Evolutionary conservation across 176 grass and related monocot genomes (phyloP).

Genomic region (barley (Hordeum vulgare)): MorexV3_pseudomolecules_assembly NC_058523.1:483109311-483109810

Average conservation of each 20-base stretch:
- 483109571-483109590: slow-evolving; percentile 28
- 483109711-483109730: not conserved
- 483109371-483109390: too few relatives aligned
- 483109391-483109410: too few relatives aligned
- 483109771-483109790: not conserved
- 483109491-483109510: not conserved
- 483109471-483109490: too few relatives aligned
- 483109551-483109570: slow-evolving; percentile 17
- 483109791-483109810: not conserved
- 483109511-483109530: not conserved
- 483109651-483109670: not conserved
- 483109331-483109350: too few relatives aligned
- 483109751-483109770: not conserved
- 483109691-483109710: slow-evolving; percentile 26
- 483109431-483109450: not conserved
- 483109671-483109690: slow-evolving; percentile 22
- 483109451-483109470: not conserved
- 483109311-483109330: too few relatives aligned
- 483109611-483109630: slow-evolving; percentile 27
- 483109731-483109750: slow-evolving; percentile 40
- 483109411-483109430: too few relatives aligned
- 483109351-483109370: too few relatives aligned
- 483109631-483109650: too few relatives aligned
- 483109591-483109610: not conserved
- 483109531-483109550: slow-evolving; percentile 36